Base-by-base conservation (phyloP, 2,329 filamentous ascomycete species). In the Venturiaceae sp. region DNA sequence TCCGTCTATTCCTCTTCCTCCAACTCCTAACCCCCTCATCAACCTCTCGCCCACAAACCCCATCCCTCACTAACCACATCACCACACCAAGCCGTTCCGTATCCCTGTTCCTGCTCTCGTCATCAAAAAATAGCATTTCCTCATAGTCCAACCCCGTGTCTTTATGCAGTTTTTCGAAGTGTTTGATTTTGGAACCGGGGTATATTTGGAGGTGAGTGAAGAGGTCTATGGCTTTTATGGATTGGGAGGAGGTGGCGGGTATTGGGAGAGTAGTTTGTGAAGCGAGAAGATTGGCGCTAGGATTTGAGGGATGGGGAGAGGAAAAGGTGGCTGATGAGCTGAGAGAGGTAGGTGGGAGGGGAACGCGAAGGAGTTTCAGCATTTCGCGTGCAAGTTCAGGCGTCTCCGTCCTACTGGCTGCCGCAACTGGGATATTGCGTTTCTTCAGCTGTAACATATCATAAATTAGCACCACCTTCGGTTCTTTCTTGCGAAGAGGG, bases 61-160 rank as follows among this genome's bases (percentile, higher is more conserved):
- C 92, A 69, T 95, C 86, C 58, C 82, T 76, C 0, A 97, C 86
- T 54, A 96, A 74, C 68, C 84, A 84, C 83, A 97, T 95, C 0
- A 87, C 88, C 3, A 95, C 87, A 0, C 92, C 92, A 54, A 96
- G 67, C 50, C 80, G 76, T 72, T 87, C 83, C 0, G 95, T 92
- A 68, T 96, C 91, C 60, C 83, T 79, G 68, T 97, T 97, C 61
- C 92, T 76, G 56, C 80, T 79, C 80, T 97, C 92, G 66, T 97
- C 92, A 65, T 97, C 92, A 64, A 97, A 97, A 72, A 97, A 97
- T 34, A 97, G 71, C 86, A 97, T 95, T 53, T 96, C 90, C 63
- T 87, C 81, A 67, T 83, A 95, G 5, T 77, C 74, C 2, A 96
- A 71, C 1, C 84, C 84, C 14, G 87, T 91, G 58, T 83, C 79